Conservation (phyloP, 306 rosid species). For the Vigna radiata region DNA sequence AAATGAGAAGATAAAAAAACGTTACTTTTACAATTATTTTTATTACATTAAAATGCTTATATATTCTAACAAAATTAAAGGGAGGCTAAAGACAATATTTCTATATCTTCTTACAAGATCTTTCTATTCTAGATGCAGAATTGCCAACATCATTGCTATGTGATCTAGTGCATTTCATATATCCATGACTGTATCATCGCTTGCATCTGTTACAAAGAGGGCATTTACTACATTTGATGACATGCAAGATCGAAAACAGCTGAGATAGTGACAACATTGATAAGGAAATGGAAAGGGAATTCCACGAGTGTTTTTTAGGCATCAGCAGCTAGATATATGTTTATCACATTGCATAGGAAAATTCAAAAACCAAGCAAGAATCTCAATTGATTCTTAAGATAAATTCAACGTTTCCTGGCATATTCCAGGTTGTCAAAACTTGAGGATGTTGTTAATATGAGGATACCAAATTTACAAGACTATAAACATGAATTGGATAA, state of each 20-base stretch:
- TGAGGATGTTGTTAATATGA: neutral
- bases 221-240: constrained; percentile 27
- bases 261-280: constrained; percentile 21
- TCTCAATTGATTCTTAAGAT: neutral
- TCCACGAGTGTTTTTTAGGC: neutral
- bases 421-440: constrained; percentile 31
- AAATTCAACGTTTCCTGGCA: constrained; percentile 10
- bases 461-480: constrained; percentile 47
- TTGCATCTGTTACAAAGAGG: constrained; percentile 21
- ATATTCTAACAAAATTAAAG: too few species aligned
- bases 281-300: constrained; percentile 10
- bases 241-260: constrained; percentile 18
- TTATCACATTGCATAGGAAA: constrained; percentile 14
- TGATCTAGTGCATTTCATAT: constrained; percentile 23
- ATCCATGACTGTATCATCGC: constrained; percentile 15
- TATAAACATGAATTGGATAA: constrained; percentile 48
- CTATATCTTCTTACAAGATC: too few species aligned
- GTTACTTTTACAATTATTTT: too few species aligned
- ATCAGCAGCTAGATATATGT: constrained; percentile 27
- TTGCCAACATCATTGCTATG: constrained; percentile 39
- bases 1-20: too few species aligned
- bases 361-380: constrained; percentile 14
- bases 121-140: neutral
- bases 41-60: too few species aligned
- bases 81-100: too few species aligned